phyloP scores from a whole-genome alignment of 345 rosid genomes.

The Raphanus sativus region DNA sequence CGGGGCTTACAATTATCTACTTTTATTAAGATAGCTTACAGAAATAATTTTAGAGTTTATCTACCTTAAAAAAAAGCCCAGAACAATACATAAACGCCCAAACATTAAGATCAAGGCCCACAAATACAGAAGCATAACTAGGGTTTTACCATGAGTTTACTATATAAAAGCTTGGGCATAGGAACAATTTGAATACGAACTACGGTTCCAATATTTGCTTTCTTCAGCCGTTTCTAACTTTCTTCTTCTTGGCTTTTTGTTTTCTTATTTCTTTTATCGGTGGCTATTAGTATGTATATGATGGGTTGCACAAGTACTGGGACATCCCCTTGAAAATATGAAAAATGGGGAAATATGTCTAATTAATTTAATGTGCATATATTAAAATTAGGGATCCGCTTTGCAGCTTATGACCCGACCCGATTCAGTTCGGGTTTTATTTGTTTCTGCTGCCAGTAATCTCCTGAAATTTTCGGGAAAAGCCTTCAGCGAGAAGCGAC shows the following conservation, averaged over 20 bases:
- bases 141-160: no score
- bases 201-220: background rate
- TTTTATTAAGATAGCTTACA: no score
- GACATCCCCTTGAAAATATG: background rate
- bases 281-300: no score
- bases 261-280: background rate
- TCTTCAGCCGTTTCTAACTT: background rate
- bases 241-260: background rate
- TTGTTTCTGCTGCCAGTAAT: slow-evolving; percentile 40
- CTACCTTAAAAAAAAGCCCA: background rate
- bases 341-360: slow-evolving; percentile 29
- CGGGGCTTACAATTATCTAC: no score
- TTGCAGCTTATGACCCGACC: slow-evolving; percentile 36
- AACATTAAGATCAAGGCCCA: no score
- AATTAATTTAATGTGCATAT: slow-evolving; percentile 34
- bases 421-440: slow-evolving; percentile 4
- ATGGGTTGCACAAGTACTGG: slow-evolving; percentile 27
- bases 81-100: background rate
- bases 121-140: no score
- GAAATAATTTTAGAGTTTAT: no score
- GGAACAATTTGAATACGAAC: background rate
- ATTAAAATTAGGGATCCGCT: slow-evolving; percentile 38
- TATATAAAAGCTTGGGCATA: no score
- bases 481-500: no score
- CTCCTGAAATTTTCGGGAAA: background rate